These are phyloP conservation scores for Arabidopsis thaliana DNA, from an alignment of 345 rosid species.

Conservation along the genomic window TAIR10.1 NC_003070.9:9665001-9665500, in stretches of 20 bases:
- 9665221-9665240: conserved; percentile 19
- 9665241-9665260: conserved; percentile 13
- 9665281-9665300: conserved; percentile 3
- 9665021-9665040: background rate
- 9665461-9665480: conserved; percentile 67
- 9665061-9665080: background rate
- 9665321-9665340: conserved; percentile 8
- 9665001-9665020: background rate
- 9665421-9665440: conserved; percentile 3
- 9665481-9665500: conserved; percentile 73
- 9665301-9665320: background rate
- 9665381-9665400: background rate
- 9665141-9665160: conserved; percentile 85
- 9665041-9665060: conserved; percentile 5
- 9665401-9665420: background rate
- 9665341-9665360: conserved; percentile 2
- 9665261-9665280: conserved; percentile 5
- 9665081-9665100: conserved; percentile 17
- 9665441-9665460: conserved; percentile 28
- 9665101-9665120: conserved; percentile 67
- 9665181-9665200: conserved; percentile 70
- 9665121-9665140: conserved; percentile 96
- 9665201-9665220: conserved; percentile 73
- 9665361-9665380: conserved; percentile 27
- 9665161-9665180: conserved; percentile 70